Conservation (phyloP, 1,284 basidiomycete species). For the Malassezia furfur region DNA sequence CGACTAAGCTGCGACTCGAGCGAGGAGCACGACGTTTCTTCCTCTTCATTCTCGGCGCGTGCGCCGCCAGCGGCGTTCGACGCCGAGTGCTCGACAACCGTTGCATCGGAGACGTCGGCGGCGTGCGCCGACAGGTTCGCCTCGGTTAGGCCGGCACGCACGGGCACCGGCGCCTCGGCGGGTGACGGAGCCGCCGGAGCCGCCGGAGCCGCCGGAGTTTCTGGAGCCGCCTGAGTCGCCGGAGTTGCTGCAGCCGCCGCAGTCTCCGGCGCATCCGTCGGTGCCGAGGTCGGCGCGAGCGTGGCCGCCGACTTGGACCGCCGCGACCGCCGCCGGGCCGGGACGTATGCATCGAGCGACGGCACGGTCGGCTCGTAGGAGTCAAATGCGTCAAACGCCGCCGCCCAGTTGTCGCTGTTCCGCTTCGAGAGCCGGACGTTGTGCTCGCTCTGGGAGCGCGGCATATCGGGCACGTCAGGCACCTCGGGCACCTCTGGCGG, state of each 20-base stretch:
- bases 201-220: too few species aligned
- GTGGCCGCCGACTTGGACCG: background rate
- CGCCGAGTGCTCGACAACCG: background rate
- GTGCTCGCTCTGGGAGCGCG: background rate
- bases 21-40: slow-evolving; percentile 3
- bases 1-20: slow-evolving; percentile 10
- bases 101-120: background rate
- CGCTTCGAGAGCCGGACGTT: background rate
- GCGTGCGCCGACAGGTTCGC: background rate
- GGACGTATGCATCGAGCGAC: slow-evolving; percentile 1
- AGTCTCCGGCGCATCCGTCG: background rate
- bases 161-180: background rate
- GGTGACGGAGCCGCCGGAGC: background rate
- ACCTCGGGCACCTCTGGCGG: background rate
- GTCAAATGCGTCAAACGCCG: slow-evolving; percentile 11
- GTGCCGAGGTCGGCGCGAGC: background rate
- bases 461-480: background rate
- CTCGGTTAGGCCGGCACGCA: too few species aligned
- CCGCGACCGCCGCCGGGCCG: background rate
- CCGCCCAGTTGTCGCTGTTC: slow-evolving; percentile 4
- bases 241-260: background rate
- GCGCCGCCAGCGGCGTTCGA: background rate
- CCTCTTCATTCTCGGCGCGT: background rate
- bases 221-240: too few species aligned
- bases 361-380: slow-evolving; percentile 2